Evolutionary conservation across 768 basidiomycete species (phyloP).

Genomic region (Sarcomyxa edulis): DNA sequence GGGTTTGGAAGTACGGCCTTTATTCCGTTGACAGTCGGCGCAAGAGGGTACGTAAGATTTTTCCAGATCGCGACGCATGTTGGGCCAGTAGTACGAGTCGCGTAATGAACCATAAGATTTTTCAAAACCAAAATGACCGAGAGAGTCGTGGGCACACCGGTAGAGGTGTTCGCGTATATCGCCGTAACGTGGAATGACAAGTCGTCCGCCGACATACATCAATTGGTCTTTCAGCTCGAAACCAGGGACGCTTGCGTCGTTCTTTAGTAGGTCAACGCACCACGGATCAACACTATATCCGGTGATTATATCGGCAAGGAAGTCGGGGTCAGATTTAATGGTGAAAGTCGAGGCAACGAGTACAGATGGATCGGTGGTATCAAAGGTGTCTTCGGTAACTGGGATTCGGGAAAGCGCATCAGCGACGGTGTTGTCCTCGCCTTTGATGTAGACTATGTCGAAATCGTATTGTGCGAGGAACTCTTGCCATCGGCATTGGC

Average conservation of each 20-base stretch:
- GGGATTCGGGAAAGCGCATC: conserved; percentile 6
- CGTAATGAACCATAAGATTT: conserved; percentile 10
- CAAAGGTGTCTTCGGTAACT: no score
- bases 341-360: no score
- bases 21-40: conserved; percentile 23
- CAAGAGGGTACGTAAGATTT: conserved; percentile 19
- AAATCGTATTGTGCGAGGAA: conserved; percentile 19
- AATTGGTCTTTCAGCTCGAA: conserved; percentile 1
- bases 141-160: conserved; percentile 12
- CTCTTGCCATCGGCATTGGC: conserved; percentile 10
- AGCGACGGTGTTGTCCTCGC: conserved; percentile 1
- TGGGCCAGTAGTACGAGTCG: conserved; percentile 15
- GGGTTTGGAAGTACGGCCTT: conserved; percentile 12
- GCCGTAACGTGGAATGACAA: conserved; percentile 6
- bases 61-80: conserved; percentile 17
- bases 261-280: conserved; percentile 10
- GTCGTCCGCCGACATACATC: conserved; percentile 7
- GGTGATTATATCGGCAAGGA: no score
- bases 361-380: no score
- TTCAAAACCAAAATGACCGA: conserved; percentile 15
- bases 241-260: not conserved
- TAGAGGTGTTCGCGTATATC: conserved; percentile 7
- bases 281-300: conserved; percentile 6
- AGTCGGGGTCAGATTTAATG: no score
- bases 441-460: conserved; percentile 19